Percentiles rank a stretch among this genome's conserved stretches.
phyloP scores from a whole-genome alignment of 768 basidiomycete species.

The Rhodotorula graminis region DNA sequence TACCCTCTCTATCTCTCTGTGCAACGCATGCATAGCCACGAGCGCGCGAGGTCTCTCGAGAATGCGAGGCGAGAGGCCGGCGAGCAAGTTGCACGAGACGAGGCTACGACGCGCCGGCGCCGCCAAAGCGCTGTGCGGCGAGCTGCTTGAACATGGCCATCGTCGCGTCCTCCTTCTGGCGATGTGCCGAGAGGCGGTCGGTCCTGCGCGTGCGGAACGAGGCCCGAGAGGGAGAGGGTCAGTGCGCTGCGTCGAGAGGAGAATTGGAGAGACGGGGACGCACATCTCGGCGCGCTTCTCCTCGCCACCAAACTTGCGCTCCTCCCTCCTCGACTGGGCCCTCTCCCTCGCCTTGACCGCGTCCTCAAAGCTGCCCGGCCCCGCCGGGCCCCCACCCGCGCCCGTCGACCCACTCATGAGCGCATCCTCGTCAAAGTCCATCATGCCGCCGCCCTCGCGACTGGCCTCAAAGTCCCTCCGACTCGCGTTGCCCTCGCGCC shows the following conservation, averaged over 20 bases:
- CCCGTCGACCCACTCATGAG: constrained; percentile 65
- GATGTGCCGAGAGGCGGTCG: constrained; percentile 15
- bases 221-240: neutral
- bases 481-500: constrained; percentile 63
- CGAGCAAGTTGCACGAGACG: too few relatives aligned
- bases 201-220: neutral
- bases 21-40: too few relatives aligned
- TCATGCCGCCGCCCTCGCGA: constrained; percentile 64
- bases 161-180: constrained; percentile 70
- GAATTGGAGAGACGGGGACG: neutral
- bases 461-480: constrained; percentile 41
- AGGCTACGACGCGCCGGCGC: neutral
- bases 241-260: neutral
- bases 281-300: constrained; percentile 30
- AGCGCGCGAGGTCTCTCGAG: too few relatives aligned
- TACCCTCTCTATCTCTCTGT: too few relatives aligned
- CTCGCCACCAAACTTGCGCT: constrained; percentile 3
- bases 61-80: too few relatives aligned
- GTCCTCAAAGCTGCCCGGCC: constrained; percentile 67
- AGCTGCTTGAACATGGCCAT: constrained; percentile 95
- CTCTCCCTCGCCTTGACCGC: constrained; percentile 16
- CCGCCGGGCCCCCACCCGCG: constrained; percentile 50
- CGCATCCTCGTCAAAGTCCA: constrained; percentile 71
- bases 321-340: constrained; percentile 15
- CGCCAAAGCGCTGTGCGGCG: constrained; percentile 81